These are phyloP conservation scores for Diaporthe aspalathi DNA, from an alignment of 2,329 filamentous ascomycete species.

Conservation along the genomic window DNA sequence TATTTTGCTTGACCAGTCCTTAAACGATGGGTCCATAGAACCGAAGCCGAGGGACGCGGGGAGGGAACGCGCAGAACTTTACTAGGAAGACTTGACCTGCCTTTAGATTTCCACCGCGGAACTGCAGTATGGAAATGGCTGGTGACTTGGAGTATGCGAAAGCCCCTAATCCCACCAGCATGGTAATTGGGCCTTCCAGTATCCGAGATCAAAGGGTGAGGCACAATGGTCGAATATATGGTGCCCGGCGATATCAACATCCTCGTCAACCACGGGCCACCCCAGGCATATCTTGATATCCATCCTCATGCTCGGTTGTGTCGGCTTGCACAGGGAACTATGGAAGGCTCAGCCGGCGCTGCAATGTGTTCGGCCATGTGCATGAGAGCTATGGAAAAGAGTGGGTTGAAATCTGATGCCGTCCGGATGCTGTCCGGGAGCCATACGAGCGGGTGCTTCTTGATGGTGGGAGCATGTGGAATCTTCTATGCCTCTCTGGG, in stretches of 20 bases:
- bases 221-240: constrained; percentile 24
- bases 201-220: constrained; percentile 41
- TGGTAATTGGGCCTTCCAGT: constrained; percentile 48
- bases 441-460: constrained; percentile 42
- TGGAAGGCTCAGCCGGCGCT: constrained; percentile 48
- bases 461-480: constrained; percentile 40
- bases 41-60: background rate
- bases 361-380: constrained; percentile 54
- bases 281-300: constrained; percentile 51
- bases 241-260: constrained; percentile 47
- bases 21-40: background rate
- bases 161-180: constrained; percentile 38
- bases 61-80: background rate
- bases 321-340: constrained; percentile 47
- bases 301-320: constrained; percentile 48
- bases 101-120: background rate
- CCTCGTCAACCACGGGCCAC: constrained; percentile 54
- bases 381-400: constrained; percentile 51
- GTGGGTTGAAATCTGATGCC: too few relatives aligned
- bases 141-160: background rate
- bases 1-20: background rate
- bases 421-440: constrained; percentile 47
- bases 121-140: background rate
- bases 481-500: constrained; percentile 33
- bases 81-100: background rate